Percentiles rank a stretch among this genome's conserved stretches.
Conservation (phyloP, 371 early-diverging fungal genomes). For the Mucor plumbeus region DNA sequence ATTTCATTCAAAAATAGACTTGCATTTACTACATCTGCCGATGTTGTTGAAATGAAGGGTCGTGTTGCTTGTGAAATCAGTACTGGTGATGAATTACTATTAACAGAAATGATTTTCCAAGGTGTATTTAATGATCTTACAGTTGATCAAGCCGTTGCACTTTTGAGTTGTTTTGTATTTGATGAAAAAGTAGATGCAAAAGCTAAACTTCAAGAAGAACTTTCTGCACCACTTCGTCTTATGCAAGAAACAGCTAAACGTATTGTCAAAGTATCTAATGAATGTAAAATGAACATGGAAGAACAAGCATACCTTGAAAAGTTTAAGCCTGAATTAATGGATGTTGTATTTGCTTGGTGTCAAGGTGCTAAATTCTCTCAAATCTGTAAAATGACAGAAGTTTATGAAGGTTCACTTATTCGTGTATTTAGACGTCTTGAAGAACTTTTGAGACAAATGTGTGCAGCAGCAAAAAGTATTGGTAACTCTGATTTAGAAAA, state of each 20-base stretch:
- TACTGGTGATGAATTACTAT: conserved; percentile 95
- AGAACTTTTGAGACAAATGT: conserved; percentile 97
- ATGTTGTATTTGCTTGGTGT: conserved; percentile 97
- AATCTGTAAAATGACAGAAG: conserved; percentile 96
- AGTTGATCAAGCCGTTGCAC: conserved; percentile 88
- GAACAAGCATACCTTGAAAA: conserved; percentile 81
- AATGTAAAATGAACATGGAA: conserved; percentile 86
- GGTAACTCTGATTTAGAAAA: conserved; percentile 97
- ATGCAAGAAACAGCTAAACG: conserved; percentile 90
- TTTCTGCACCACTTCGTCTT: conserved; percentile 77
- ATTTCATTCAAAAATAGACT: conserved; percentile 51
- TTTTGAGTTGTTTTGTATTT: conserved; percentile 96
- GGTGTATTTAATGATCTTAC: conserved; percentile 96
- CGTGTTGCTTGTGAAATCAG: conserved; percentile 99
- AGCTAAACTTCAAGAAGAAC: conserved; percentile 70
- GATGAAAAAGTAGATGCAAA: conserved; percentile 75
- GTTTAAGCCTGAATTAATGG: conserved; percentile 95
- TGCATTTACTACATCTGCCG: conserved; percentile 80
- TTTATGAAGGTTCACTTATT: conserved; percentile 98
- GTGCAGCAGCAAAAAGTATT: conserved; percentile 93
- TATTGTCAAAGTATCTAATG: conserved; percentile 86
- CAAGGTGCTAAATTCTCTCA: conserved; percentile 95
- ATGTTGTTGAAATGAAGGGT: conserved; percentile 96
- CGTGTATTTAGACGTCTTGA: conserved; percentile 95
- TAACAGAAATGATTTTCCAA: conserved; percentile 99